Evolutionary conservation across 495 filamentous ascomycete species (phyloP).

Genomic region (Podospora fimiseda): DNA sequence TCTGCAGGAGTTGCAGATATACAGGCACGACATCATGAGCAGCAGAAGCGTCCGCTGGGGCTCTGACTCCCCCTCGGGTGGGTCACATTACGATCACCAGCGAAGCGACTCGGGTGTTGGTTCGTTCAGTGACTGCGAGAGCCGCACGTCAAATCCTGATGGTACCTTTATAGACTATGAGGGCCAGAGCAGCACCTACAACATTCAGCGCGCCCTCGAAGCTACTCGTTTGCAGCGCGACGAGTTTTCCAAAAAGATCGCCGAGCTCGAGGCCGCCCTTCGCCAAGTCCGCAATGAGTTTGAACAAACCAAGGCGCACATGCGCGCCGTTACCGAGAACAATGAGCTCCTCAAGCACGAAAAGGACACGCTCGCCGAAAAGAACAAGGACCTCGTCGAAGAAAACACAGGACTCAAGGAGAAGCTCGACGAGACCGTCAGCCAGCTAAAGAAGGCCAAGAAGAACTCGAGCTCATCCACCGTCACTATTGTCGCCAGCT

Average conservation of each 20-base stretch:
- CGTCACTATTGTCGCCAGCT: neutral
- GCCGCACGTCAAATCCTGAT: slow-evolving; percentile 22
- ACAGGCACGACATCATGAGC: slow-evolving; percentile 18
- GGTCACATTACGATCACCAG: slow-evolving; percentile 25
- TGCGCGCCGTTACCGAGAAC: slow-evolving; percentile 77
- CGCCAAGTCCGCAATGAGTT: slow-evolving; percentile 38
- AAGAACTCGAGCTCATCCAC: slow-evolving; percentile 16
- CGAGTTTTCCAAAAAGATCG: slow-evolving; percentile 19
- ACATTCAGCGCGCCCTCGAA: slow-evolving; percentile 18
- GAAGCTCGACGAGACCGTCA: slow-evolving; percentile 72
- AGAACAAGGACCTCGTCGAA: slow-evolving; percentile 77
- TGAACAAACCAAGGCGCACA: slow-evolving; percentile 67
- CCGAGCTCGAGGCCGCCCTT: slow-evolving; percentile 47
- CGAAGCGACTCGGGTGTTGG: slow-evolving; percentile 33
- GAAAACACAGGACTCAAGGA: slow-evolving; percentile 84
- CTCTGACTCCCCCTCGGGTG: slow-evolving; percentile 23
- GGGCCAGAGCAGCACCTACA: slow-evolving; percentile 18
- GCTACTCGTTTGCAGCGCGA: slow-evolving; percentile 9
- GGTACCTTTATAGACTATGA: slow-evolving; percentile 20
- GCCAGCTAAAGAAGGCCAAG: slow-evolving; percentile 68
- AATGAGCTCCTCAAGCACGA: slow-evolving; percentile 50
- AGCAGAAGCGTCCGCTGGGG: slow-evolving; percentile 33
- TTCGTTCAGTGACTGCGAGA: slow-evolving; percentile 31
- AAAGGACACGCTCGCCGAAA: slow-evolving; percentile 67
- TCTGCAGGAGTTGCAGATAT: neutral